Evolutionary conservation across 345 rosid species (phyloP), one percentile per base, ranked within the genome.

Genomic region (Viola odorata): DNA sequence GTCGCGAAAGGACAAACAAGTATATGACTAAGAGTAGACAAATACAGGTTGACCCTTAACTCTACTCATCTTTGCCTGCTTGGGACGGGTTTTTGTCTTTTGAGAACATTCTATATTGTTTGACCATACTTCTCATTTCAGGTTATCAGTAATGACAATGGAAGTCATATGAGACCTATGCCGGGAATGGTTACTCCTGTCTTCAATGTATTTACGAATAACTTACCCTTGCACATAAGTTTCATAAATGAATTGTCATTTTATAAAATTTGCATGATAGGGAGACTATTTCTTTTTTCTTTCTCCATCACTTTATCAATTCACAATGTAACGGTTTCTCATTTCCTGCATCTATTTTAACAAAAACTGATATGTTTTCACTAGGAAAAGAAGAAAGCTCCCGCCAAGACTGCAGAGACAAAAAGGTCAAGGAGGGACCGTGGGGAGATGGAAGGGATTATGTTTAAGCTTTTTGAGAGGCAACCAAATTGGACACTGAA

Each of bases 381-480:
- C 63, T 71, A 86, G 95, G 96, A 91, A 9, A 91, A 87, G 86
- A 89, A 80, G 85, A 89, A 87, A 77, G 17, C 68, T 15, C 72
- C 84, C 15, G 58, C 69, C 50, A 91, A 72, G 76, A 60, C 76
- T 63, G 71, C 81, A 0, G 96, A 89, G 2, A 79, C 58, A 65
- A 89, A 87, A 76, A 80, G 96, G 72, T 87, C 98, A 37, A 85
- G 95, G 71, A 87, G 92, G 68, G 96, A 89, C 56, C 87, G 95
- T 39, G 83, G 92, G 54, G 98, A 92, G 73, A 89, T 89, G 66
- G 72, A 68, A 55, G 65, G 72, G 4, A 83, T 89, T 45, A 89
- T 85, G 95, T 89, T 91, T 69, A 91, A 89, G 80, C 95, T 87
- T 38, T 89, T 91, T 32, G 96, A 91, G 75, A 85, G 91, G 74